Evolutionary conservation across 2,329 filamentous ascomycete species (phyloP).

Genomic region (Sarocladium brachiariae): DNA sequence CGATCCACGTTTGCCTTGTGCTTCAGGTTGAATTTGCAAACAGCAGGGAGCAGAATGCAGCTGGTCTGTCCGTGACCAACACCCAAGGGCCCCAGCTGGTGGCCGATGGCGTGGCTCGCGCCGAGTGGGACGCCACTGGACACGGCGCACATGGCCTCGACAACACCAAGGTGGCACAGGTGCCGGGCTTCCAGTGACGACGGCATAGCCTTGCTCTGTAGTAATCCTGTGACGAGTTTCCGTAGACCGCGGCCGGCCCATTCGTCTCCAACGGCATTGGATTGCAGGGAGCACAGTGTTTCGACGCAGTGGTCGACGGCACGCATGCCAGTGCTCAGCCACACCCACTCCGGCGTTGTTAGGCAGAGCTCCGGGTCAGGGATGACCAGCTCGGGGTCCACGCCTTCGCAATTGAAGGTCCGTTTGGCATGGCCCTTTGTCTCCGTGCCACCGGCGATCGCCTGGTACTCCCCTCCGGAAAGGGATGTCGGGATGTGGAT

Average conservation of each 20-base stretch:
- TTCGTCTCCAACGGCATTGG: constrained; percentile 24
- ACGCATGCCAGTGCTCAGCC: constrained; percentile 51
- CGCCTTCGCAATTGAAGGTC: constrained; percentile 24
- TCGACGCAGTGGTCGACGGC: constrained; percentile 54
- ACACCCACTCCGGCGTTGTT: constrained; percentile 45
- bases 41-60: constrained; percentile 37
- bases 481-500: constrained; percentile 29
- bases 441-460: constrained; percentile 23
- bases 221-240: background rate
- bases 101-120: constrained; percentile 45
- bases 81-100: constrained; percentile 46
- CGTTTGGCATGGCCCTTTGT: constrained; percentile 19
- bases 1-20: constrained; percentile 23
- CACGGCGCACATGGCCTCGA: constrained; percentile 43
- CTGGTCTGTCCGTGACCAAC: constrained; percentile 53
- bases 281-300: constrained; percentile 38
- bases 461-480: constrained; percentile 29
- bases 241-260: constrained; percentile 10
- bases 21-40: constrained; percentile 46
- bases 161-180: constrained; percentile 42
- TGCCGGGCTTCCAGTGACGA: constrained; percentile 35
- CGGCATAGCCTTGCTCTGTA: constrained; percentile 14
- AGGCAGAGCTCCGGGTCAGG: constrained; percentile 45
- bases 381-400: constrained; percentile 44
- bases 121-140: constrained; percentile 36